These are phyloP conservation scores for Scalesia atractyloides DNA, from an alignment of 129 eudicot genomes.

Conservation along the genomic window DNA sequence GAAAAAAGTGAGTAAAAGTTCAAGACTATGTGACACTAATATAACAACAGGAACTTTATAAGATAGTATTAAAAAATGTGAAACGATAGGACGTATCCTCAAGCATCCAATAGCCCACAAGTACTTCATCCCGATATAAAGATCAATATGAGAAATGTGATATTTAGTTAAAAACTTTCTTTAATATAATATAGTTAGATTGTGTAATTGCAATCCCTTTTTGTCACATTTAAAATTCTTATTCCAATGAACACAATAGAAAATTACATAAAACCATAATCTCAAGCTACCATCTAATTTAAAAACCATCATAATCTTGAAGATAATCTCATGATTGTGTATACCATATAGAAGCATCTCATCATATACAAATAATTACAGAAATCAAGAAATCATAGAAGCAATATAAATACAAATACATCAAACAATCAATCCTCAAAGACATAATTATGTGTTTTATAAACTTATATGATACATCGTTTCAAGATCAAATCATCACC, in stretches of 20 bases:
- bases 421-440: slow-evolving; percentile 19
- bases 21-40: no score
- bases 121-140: no score
- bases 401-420: slow-evolving; percentile 20
- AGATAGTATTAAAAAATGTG: no score
- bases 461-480: slow-evolving; percentile 25
- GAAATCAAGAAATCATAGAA: neutral
- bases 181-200: neutral
- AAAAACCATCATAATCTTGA: neutral
- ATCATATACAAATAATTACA: slow-evolving; percentile 30
- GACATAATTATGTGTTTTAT: slow-evolving; percentile 15
- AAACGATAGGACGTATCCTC: no score
- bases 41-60: no score
- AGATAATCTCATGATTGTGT: slow-evolving; percentile 8
- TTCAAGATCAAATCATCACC: neutral
- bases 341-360: slow-evolving; percentile 18
- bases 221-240: neutral
- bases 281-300: neutral
- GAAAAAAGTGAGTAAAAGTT: no score
- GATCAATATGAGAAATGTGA: no score
- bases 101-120: no score
- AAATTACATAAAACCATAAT: neutral
- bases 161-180: no score
- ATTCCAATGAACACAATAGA: neutral
- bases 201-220: neutral